Conservation (phyloP, 2,329 filamentous ascomycete species). For the Ceratocystis albifundus region DNA sequence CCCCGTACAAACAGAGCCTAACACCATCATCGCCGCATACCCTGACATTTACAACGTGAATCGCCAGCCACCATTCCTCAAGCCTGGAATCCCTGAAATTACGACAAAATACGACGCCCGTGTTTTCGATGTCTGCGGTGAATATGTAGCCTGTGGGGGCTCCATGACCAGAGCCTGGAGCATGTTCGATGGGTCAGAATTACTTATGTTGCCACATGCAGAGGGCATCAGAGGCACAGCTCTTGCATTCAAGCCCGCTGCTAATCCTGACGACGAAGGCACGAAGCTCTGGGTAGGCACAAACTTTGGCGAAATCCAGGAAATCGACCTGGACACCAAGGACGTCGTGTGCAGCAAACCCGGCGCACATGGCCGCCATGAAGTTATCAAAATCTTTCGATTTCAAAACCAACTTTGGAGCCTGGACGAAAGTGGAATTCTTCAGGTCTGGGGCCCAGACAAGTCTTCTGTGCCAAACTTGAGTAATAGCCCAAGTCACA, state of each 20-base stretch:
- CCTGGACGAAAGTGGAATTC: slow-evolving; percentile 73
- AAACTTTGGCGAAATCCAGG: slow-evolving; percentile 74
- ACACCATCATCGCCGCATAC: slow-evolving; percentile 51
- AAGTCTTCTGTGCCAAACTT: slow-evolving; percentile 60
- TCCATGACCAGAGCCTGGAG: slow-evolving; percentile 84
- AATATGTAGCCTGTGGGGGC: slow-evolving; percentile 76
- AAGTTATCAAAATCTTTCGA: slow-evolving; percentile 75
- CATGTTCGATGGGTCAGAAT: slow-evolving; percentile 63
- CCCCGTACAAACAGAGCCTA: slow-evolving; percentile 32
- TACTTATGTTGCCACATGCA: slow-evolving; percentile 71
- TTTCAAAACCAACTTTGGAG: slow-evolving; percentile 89
- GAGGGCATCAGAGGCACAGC: slow-evolving; percentile 76
- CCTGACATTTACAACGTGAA: slow-evolving; percentile 80
- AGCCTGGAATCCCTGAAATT: slow-evolving; percentile 63
- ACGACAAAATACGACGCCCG: slow-evolving; percentile 76
- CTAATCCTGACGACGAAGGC: slow-evolving; percentile 68
- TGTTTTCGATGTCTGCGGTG: slow-evolving; percentile 76
- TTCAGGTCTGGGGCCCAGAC: slow-evolving; percentile 79
- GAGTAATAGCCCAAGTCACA: slow-evolving; percentile 56
- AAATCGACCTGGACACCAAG: slow-evolving; percentile 70
- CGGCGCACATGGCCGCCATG: slow-evolving; percentile 62
- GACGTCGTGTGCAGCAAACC: slow-evolving; percentile 56
- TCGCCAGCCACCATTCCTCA: slow-evolving; percentile 65
- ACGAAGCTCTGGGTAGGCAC: slow-evolving; percentile 79
- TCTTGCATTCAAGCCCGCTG: slow-evolving; percentile 73